These are phyloP conservation scores for Melaleuca quinquenervia DNA, from an alignment of 345 rosid species.

Conservation along the genomic window DNA sequence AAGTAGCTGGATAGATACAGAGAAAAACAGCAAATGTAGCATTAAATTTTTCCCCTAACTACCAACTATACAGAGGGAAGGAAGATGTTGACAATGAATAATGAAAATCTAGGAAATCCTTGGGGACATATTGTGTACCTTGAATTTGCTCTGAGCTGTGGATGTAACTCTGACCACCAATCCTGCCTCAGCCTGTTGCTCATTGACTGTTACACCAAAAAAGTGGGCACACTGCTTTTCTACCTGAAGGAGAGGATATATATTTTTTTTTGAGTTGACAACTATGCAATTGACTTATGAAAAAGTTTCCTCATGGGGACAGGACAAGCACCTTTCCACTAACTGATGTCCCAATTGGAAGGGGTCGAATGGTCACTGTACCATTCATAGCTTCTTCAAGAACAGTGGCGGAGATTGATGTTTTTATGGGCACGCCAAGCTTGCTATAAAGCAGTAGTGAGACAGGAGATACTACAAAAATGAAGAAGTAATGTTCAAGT, in stretches of 20 bases:
- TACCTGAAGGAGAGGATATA: constrained; percentile 35
- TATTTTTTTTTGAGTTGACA: background rate
- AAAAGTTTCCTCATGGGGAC: background rate
- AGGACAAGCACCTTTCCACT: constrained; percentile 71
- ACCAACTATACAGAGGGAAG: background rate
- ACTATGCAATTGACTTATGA: background rate
- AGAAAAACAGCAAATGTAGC: background rate
- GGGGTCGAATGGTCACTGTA: constrained; percentile 95
- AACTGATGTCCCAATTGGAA: constrained; percentile 90
- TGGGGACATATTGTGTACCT: constrained; percentile 24
- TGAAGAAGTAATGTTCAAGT: background rate
- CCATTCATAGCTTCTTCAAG: constrained; percentile 96
- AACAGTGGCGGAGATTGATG: constrained; percentile 91
- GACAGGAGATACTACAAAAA: background rate
- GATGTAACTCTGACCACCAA: constrained; percentile 95
- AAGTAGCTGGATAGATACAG: constrained; percentile 52
- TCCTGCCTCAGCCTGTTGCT: constrained; percentile 89
- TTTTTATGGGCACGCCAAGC: constrained; percentile 98
- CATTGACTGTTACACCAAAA: constrained; percentile 90
- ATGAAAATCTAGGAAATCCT: background rate
- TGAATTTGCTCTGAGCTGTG: constrained; percentile 91
- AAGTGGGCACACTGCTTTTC: constrained; percentile 97
- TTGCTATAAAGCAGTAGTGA: constrained; percentile 39
- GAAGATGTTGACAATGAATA: background rate
- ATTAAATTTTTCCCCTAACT: background rate